Conservation (phyloP, 2,329 filamentous ascomycete genomes). For the Aspergillus eucalypticola region DNA sequence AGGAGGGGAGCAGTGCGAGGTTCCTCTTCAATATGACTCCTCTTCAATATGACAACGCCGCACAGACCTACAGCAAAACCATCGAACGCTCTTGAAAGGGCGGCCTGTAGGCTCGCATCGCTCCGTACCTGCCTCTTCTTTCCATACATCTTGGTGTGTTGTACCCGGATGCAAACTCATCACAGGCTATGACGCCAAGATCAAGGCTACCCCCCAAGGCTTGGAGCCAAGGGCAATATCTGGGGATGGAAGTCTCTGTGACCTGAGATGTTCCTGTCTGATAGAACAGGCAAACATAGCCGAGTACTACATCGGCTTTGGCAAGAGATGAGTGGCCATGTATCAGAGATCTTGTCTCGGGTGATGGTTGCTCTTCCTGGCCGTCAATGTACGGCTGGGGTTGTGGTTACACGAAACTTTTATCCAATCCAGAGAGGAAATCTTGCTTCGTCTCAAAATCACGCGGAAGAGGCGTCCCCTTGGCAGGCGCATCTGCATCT, state of each 20-base stretch:
- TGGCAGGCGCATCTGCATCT: not conserved
- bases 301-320: not conserved
- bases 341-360: not conserved
- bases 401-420: not conserved
- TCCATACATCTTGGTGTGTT: not conserved
- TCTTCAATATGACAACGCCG: slow-evolving; percentile 30
- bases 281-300: too few species aligned
- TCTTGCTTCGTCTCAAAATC: not conserved
- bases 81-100: not conserved
- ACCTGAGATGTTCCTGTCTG: too few species aligned
- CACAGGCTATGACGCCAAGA: not conserved
- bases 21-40: slow-evolving; percentile 32
- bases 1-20: slow-evolving; percentile 32
- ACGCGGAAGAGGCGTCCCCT: not conserved
- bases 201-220: not conserved
- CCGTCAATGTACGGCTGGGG: not conserved
- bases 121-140: not conserved
- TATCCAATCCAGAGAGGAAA: not conserved
- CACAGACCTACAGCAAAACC: slow-evolving; percentile 17
- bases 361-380: not conserved
- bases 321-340: not conserved
- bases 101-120: not conserved
- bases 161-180: not conserved
- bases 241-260: not conserved
- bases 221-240: not conserved